Base-by-base conservation (phyloP, 2,329 filamentous ascomycete species). In the Penicillium thymicola region DNA sequence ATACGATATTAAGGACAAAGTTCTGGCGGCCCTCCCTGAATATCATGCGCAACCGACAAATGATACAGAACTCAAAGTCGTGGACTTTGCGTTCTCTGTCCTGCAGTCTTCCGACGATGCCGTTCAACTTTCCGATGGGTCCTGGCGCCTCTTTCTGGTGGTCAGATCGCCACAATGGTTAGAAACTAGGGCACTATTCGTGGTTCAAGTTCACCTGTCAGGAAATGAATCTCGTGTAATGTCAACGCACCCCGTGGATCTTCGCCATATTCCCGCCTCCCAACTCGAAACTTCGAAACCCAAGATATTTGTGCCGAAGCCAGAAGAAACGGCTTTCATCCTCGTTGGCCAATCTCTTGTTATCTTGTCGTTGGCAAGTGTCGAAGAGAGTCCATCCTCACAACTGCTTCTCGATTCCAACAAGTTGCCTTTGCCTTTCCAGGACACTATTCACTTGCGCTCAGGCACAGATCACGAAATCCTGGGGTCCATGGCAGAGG, bases 361-460 rank as follows among this genome's bases (percentile, higher is more conserved):
- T 21, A 76, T 97, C 27, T 81, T 89, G 8, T 96, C 92, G 0
- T 82, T 96, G 46, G 81, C 83, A 3, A 81, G 82, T 48, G 79
- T 83, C 1, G 84, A 86, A 14, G 85, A 90, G 42, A 87, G 86
- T 2, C 89, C 90, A 8, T 89, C 92, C 49, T 84, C 85, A 2
- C 92, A 96, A 69, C 79, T 95, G 4, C 82, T 89, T 60, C 78
- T 83, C 54, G 87, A 89, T 53, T 87, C 81, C 37, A 82, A 87
- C 65, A 78, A 83, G 13, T 70, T 86, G 23, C 83, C 85, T 0
- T 76, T 86, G 18, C 82, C 85, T 0, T 97, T 92, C 65, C 92
- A 97, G 71, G 94, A 99, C 71, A 86, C 89, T 2, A 81, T 99
- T 36, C 89, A 92, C 65, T 87, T 99, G 56, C 85, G 88, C 38